Percentiles rank a stretch among this genome's conserved stretches.
Evolutionary conservation across 371 early-diverging fungal genomes (phyloP).

Genomic region (Mucor saturninus): DNA sequence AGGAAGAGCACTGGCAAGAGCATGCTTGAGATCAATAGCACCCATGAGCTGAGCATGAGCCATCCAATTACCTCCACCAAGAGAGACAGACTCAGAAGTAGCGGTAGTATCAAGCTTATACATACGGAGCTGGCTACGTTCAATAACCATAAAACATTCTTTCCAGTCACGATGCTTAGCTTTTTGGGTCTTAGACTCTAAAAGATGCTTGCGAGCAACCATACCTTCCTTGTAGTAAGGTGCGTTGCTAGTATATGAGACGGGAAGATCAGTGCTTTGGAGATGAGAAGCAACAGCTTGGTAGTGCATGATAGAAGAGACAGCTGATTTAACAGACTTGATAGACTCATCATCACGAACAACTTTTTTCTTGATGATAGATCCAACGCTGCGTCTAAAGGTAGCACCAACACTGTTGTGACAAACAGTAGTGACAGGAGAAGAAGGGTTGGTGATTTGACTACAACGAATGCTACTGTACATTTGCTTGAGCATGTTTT

Average conservation of each 20-base stretch:
- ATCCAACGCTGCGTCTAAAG: slow-evolving; percentile 44
- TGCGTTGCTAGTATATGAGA: slow-evolving; percentile 22
- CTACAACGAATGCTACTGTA: slow-evolving; percentile 66
- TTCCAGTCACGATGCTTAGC: slow-evolving; percentile 84
- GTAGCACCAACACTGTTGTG: slow-evolving; percentile 20
- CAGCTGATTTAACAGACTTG: slow-evolving; percentile 25
- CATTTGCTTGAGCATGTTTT: slow-evolving; percentile 38
- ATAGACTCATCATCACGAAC: slow-evolving; percentile 29
- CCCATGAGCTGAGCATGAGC: slow-evolving; percentile 46
- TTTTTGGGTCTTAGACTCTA: slow-evolving; percentile 72
- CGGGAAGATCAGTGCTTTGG: slow-evolving; percentile 20
- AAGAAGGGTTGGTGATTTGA: slow-evolving; percentile 65
- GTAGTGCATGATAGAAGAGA: slow-evolving; percentile 25
- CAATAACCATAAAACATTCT: slow-evolving; percentile 71
- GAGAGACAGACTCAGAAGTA: slow-evolving; percentile 41
- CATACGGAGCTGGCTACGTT: slow-evolving; percentile 77
- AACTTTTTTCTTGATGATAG: slow-evolving; percentile 35
- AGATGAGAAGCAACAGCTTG: slow-evolving; percentile 33
- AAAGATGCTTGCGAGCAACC: slow-evolving; percentile 82
- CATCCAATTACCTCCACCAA: slow-evolving; percentile 21
- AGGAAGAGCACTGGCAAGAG: slow-evolving; percentile 79
- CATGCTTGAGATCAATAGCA: slow-evolving; percentile 76
- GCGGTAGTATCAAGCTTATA: slow-evolving; percentile 67
- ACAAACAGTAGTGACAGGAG: slow-evolving; percentile 1
- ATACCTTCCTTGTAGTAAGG: slow-evolving; percentile 69